Conservation (phyloP, 257 asterid species). For the Penstemon eatonii region DNA sequence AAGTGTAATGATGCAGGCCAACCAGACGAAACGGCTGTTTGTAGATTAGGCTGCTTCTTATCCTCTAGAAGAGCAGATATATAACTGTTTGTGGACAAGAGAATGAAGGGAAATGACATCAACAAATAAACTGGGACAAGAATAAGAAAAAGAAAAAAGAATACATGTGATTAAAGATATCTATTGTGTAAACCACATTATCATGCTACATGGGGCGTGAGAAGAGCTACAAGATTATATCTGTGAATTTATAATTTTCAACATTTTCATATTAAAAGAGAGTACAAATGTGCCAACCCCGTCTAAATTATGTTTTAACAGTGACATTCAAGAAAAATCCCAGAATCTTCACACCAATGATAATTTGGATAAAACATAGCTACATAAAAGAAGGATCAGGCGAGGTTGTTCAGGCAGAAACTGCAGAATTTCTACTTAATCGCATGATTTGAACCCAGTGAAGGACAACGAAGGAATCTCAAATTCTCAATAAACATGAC, state of each 20-base stretch:
- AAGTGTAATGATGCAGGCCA: slow-evolving; percentile 98
- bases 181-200: background rate
- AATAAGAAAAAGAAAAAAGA: slow-evolving; percentile 21
- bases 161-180: background rate
- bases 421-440: slow-evolving; percentile 8
- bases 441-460: background rate
- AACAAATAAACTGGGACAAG: slow-evolving; percentile 12
- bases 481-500: background rate
- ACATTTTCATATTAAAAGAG: background rate
- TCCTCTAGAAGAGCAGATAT: slow-evolving; percentile 85
- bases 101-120: background rate
- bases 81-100: slow-evolving; percentile 55
- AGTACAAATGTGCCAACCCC: background rate
- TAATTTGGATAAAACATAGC: slow-evolving; percentile 1
- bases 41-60: slow-evolving; percentile 58
- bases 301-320: background rate
- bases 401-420: background rate
- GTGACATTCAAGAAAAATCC: background rate
- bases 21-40: slow-evolving; percentile 66
- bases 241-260: slow-evolving; percentile 1
- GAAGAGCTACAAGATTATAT: slow-evolving; percentile 14
- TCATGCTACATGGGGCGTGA: background rate
- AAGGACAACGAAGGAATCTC: background rate
- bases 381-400: background rate
- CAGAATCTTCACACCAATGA: background rate